Evolutionary conservation across 148 eudicot genomes (phyloP), one percentile per base, ranked within the genome.

Genomic region (Amaranthus cruentus): DNA sequence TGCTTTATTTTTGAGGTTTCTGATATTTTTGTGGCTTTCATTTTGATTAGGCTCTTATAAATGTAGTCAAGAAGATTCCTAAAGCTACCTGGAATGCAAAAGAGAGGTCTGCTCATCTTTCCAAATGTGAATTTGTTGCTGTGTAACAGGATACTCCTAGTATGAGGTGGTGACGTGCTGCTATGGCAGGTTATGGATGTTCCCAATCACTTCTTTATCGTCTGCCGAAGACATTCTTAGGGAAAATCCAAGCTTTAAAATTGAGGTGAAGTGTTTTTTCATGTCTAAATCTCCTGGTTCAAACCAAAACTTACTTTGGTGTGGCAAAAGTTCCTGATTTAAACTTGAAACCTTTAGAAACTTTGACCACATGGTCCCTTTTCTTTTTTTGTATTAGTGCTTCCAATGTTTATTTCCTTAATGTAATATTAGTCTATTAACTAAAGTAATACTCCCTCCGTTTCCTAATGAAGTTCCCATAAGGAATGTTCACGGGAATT

Each of bases 31-130:
- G 47, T 62, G 71, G 38, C 50, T 76, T 55, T 69, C 70, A 47
- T 62, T 74, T 73, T 21, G 28, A 14, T 56, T 79, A 91, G 98
- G 82, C 51, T 69, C 83, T 92, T 79, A 79, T 95, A 67, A 90
- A 76, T 79, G 87, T 92, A 69, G 75, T 88, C 80, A 96, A 88
- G 77, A 90, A 83, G 72, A 85, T 92, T 76, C 88, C 93, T 13
- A 88, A 87, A 88, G 93, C 99, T 61, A 85, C 81, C 70, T 95
- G 99, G 97, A 85, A 90, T 81, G 85, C 85, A 63, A 88, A 84
- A 85, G 99, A 95, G 83, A 95, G 96, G 98, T 94, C 69, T 68
- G 64, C 64, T 71, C 48, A 61, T 21, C 65, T 53, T 53, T 55
- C 52, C 65, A 42, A 55, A 54, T 59, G 42, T 9, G 1, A 63